Percentiles rank a stretch among this genome's conserved stretches.
phyloP scores from a whole-genome alignment of 2,329 filamentous ascomycete species.

The Laburnicola sp. region DNA sequence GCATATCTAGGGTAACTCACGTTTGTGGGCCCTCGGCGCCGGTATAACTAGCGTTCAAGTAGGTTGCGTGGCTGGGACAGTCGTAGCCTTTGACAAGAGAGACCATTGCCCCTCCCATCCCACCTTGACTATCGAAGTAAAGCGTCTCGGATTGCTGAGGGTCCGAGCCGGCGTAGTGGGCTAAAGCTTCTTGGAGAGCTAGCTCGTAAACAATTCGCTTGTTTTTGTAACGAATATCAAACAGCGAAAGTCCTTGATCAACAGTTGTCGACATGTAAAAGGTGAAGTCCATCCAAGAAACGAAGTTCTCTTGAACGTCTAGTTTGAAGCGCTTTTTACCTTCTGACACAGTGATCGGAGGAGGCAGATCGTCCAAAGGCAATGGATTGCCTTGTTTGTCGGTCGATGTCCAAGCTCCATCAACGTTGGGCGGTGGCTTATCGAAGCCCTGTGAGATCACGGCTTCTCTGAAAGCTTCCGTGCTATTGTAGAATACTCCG shows the following conservation, averaged over 20 bases:
- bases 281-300: slow-evolving; percentile 57
- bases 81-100: slow-evolving; percentile 56
- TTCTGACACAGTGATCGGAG: slow-evolving; percentile 54
- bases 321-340: slow-evolving; percentile 49
- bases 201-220: slow-evolving; percentile 60
- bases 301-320: slow-evolving; percentile 50
- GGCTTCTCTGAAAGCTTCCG: slow-evolving; percentile 53
- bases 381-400: slow-evolving; percentile 47
- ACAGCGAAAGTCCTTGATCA: slow-evolving; percentile 55
- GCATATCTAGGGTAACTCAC: too few species aligned
- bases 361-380: slow-evolving; percentile 57
- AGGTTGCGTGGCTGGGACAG: slow-evolving; percentile 57
- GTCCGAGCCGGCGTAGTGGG: slow-evolving; percentile 57
- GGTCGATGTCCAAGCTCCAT: slow-evolving; percentile 53
- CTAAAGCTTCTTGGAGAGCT: slow-evolving; percentile 57
- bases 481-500: slow-evolving; percentile 55
- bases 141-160: slow-evolving; percentile 52
- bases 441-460: slow-evolving; percentile 51
- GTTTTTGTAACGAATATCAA: slow-evolving; percentile 58
- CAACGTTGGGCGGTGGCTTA: slow-evolving; percentile 53
- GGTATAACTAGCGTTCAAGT: slow-evolving; percentile 52
- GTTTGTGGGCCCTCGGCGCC: slow-evolving; percentile 47
- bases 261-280: slow-evolving; percentile 56
- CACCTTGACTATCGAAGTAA: slow-evolving; percentile 55
- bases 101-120: slow-evolving; percentile 51